Percentiles rank a stretch among this genome's conserved stretches.
phyloP scores from a whole-genome alignment of 805 yeast species.

The Naumovozyma castellii region DNA sequence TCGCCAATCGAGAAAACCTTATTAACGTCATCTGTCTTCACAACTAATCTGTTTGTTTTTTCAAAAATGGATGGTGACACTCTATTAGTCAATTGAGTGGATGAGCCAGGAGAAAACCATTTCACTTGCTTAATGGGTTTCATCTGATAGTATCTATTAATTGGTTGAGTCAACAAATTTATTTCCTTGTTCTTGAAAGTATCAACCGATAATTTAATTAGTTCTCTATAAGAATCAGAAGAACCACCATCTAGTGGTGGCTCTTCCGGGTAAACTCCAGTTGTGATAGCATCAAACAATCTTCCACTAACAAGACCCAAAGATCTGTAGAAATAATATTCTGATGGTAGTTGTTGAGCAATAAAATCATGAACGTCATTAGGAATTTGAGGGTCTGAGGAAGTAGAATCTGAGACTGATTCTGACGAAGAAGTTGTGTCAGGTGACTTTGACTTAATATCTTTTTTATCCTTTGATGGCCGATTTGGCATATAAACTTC shows the following conservation, averaged over 20 bases:
- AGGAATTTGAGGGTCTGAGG: slow-evolving; percentile 37
- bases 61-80: slow-evolving; percentile 44
- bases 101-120: slow-evolving; percentile 42
- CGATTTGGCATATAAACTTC: slow-evolving; percentile 36
- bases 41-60: slow-evolving; percentile 29
- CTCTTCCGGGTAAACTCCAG: slow-evolving; percentile 52
- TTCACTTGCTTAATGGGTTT: slow-evolving; percentile 47
- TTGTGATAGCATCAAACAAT: slow-evolving; percentile 55
- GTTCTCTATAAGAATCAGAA: slow-evolving; percentile 46
- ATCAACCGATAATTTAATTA: slow-evolving; percentile 40
- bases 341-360: slow-evolving; percentile 80
- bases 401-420: neutral
- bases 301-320: slow-evolving; percentile 55
- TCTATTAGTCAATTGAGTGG: slow-evolving; percentile 41
- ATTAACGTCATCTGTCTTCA: slow-evolving; percentile 21
- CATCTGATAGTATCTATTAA: slow-evolving; percentile 79
- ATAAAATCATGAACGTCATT: slow-evolving; percentile 73
- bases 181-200: slow-evolving; percentile 49
- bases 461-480: slow-evolving; percentile 2
- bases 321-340: slow-evolving; percentile 70
- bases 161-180: slow-evolving; percentile 57
- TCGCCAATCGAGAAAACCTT: slow-evolving; percentile 22
- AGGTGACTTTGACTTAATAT: slow-evolving; percentile 1
- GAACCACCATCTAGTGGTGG: slow-evolving; percentile 59
- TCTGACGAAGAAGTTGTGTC: slow-evolving; percentile 3